phyloP scores from a whole-genome alignment of 1,284 basidiomycete species.

The Moniliella sp. region DNA sequence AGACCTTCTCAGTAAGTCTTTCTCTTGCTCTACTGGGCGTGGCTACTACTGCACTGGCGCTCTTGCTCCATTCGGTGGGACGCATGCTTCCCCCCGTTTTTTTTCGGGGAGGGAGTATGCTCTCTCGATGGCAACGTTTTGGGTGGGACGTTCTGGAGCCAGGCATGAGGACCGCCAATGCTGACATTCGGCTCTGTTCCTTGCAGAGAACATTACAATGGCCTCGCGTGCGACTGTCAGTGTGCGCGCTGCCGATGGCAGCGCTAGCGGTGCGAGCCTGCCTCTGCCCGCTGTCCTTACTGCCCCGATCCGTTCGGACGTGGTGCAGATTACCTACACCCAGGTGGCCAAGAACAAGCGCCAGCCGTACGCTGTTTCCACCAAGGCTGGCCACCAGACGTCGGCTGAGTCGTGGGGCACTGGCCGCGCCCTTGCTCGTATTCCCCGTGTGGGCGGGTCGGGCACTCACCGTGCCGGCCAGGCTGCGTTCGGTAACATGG shows the following conservation, averaged over 20 bases:
- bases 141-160: too few species aligned
- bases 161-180: too few species aligned
- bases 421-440: constrained; percentile 98
- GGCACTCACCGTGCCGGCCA: constrained; percentile 96
- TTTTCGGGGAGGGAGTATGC: too few species aligned
- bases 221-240: constrained; percentile 22
- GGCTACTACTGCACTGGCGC: too few species aligned
- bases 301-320: constrained; percentile 93
- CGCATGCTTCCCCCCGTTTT: too few species aligned
- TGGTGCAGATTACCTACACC: constrained; percentile 95
- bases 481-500: constrained; percentile 67
- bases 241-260: constrained; percentile 38
- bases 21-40: too few species aligned
- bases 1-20: too few species aligned
- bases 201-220: too few species aligned
- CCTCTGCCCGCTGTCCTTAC: constrained; percentile 89
- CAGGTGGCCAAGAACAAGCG: constrained; percentile 96
- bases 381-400: constrained; percentile 97
- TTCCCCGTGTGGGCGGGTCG: constrained; percentile 96
- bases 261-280: constrained; percentile 59
- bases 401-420: constrained; percentile 98
- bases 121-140: too few species aligned
- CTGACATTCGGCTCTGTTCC: too few species aligned
- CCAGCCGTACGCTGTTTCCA: constrained; percentile 86
- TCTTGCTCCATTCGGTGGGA: too few species aligned